Percentiles rank a stretch among this genome's conserved stretches.
Conservation (phyloP, 2,329 filamentous ascomycete species). For the Calycina herbarum region DNA sequence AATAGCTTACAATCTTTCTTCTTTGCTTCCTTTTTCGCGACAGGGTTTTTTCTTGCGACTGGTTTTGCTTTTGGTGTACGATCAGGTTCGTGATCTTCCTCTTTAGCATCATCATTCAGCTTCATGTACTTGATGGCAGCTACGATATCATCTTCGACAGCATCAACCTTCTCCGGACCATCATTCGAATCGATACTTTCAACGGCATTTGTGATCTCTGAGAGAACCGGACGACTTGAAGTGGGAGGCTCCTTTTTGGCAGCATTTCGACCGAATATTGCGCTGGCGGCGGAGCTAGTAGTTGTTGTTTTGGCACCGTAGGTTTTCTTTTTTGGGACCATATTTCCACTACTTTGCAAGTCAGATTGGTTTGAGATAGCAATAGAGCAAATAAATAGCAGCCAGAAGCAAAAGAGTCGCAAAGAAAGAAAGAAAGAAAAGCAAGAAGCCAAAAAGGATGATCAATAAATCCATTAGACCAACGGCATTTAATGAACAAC, state of each 20-base stretch:
- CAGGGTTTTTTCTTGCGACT: not conserved
- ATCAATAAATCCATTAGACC: too few relatives aligned
- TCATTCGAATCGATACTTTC: not conserved
- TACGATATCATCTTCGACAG: not conserved
- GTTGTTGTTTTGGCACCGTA: slow-evolving; percentile 14
- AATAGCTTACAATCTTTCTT: not conserved
- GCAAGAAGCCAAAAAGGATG: too few relatives aligned
- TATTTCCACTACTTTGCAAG: not conserved
- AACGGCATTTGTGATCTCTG: slow-evolving; percentile 7
- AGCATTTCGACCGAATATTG: slow-evolving; percentile 11
- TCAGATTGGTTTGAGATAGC: too few relatives aligned
- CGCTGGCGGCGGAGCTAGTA: not conserved
- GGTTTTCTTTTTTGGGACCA: slow-evolving; percentile 2
- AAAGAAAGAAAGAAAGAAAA: too few relatives aligned
- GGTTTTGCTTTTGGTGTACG: too few relatives aligned
- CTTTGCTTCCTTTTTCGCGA: not conserved
- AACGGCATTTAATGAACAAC: too few relatives aligned
- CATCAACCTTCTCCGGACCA: not conserved
- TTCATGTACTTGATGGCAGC: not conserved
- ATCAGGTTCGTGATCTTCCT: not conserved
- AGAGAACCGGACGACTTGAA: not conserved
- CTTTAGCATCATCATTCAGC: not conserved
- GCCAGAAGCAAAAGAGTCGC: too few relatives aligned
- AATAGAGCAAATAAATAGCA: too few relatives aligned
- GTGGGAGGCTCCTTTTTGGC: not conserved